Base-by-base conservation (phyloP, 176 grass and related monocot genomes). In the Oryza meridionalis region DNA sequence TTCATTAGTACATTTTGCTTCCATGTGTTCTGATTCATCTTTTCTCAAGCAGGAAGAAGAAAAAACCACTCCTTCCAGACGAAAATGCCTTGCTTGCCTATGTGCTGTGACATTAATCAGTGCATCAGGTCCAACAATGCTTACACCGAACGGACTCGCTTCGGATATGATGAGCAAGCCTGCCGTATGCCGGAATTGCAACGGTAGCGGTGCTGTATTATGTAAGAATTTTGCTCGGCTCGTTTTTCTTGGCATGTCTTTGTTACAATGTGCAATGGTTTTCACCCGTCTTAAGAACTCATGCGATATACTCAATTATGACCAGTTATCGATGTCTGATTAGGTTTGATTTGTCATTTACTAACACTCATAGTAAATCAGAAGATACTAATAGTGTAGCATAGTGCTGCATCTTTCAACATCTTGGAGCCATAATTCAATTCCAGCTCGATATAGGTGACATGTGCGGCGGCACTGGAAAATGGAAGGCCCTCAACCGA, bases 401-500 rank as follows among this genome's bases (percentile, higher is more conserved):
- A 62, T n/a, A n/a, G 55, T 7, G 17, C 6, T 10, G 19, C 55
- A 15, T 61, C 19, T 61, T 61, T 61, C 21, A 61, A 61, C 22
- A 22, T 22, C 44, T 62, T 73, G 21, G 64, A 78, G 17, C 65
- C 62, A 84, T 75, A 71, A 76, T 35, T 74, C 9, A 64, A 16
- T 73, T 89, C 49, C 53, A 71, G 37, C 53, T 88, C 27, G 2
- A 82, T 80, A 40, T 78, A 99, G 97, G 97, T 89, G 97, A 99
- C 81, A 99, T 96, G 97, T 99, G 93, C 77, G 93, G 97, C 1
- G 97, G 93, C 77, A 99, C 97, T 33, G 97, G 97, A 35, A 99
- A 96, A 90, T 99, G 97, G 97, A 99, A 99, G 76, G 97, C 93
- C 77, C 96, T 99, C 24, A 99, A 99, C 37, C 85, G 96, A 70